Base-by-base conservation (phyloP, 345 rosid genomes). In the Heritiera littoralis region DNA sequence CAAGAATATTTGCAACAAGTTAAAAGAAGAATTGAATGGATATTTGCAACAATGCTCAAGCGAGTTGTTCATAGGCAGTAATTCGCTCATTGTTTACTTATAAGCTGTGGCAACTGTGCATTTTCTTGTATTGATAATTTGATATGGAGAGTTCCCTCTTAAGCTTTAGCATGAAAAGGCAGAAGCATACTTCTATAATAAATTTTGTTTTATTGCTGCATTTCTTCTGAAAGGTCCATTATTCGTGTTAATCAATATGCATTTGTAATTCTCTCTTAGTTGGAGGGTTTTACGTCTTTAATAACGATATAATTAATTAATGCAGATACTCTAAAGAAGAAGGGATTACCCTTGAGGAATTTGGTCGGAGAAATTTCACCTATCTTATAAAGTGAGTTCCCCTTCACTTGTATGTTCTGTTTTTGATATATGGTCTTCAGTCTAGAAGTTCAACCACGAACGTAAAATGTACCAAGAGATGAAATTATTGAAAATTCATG, bases 261-360 rank as follows among this genome's bases (percentile, higher is more conserved):
- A 54, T 46, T 35, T 18, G 32, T 54, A 9, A 5, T 56, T 43
- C 20, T 77, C 59, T 74, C 6, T 17, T 13, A 8, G 7, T 76
- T 46, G 46, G 77, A 32, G 69, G 18, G 82, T 72, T 49, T 10
- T 72, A 1, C 38, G 7, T 78, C 35, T 9, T 28, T 30, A 7
- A 61, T 59, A 35, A 0, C 38, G 38, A 35, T 35, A 35, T 35
- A 35, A 1, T 35, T 35, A 35, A 35, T 35, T 35, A n/a, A 83
- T 80, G 82, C 86, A 96, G 99, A 81, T 96, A 96, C 80, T 92
- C 98, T 55, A 96, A 96, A 88, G 99, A 94, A 90, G 99, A 96
- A 86, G 88, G 82, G 78, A 92, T 94, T 80, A 78, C 71, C 30
- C 68, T 84, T 75, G 79, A 85, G 75, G 98, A 90, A 86, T 84